These are phyloP conservation scores for Sedum album DNA, from an alignment of 164 flowering plant species.

Conservation along the genomic window DNA sequence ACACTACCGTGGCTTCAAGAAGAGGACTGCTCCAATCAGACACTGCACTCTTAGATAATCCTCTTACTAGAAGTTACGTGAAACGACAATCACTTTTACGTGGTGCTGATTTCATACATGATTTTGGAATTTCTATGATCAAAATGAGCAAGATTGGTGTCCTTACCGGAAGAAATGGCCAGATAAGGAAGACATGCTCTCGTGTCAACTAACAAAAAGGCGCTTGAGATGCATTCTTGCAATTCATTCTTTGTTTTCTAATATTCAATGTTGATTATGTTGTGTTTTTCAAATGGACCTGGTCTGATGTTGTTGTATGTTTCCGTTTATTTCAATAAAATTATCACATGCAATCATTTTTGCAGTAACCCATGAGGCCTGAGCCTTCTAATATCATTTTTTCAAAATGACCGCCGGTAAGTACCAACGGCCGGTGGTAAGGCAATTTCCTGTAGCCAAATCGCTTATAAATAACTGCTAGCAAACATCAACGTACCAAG, in stretches of 20 bases:
- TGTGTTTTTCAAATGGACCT: not conserved
- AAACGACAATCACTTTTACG: not conserved
- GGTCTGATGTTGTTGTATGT: not conserved
- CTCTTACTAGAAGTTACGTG: not conserved
- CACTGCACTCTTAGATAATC: not conserved
- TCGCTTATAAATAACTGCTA: too few relatives aligned
- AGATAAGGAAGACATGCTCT: not conserved
- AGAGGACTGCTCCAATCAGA: not conserved
- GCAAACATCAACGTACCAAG: too few relatives aligned
- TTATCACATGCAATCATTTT: too few relatives aligned
- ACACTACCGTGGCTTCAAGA: too few relatives aligned
- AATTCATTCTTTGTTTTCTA: not conserved
- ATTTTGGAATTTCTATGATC: not conserved
- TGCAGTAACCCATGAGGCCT: constrained; percentile 66
- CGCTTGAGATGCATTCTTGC: not conserved
- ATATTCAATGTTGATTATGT: not conserved
- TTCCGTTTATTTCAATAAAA: too few relatives aligned
- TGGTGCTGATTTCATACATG: not conserved
- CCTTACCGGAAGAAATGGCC: not conserved
- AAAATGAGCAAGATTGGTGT: not conserved
- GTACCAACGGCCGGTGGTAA: too few relatives aligned
- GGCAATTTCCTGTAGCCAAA: not conserved
- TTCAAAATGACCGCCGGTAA: too few relatives aligned
- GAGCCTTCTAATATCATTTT: constrained; percentile 70
- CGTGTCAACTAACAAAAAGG: not conserved